A percentile compares a stretch with the other conserved stretches of the same genome.
Evolutionary conservation across 192 early-diverging fungal genomes (phyloP).

Genomic region (Dissophora globulifera): DNA sequence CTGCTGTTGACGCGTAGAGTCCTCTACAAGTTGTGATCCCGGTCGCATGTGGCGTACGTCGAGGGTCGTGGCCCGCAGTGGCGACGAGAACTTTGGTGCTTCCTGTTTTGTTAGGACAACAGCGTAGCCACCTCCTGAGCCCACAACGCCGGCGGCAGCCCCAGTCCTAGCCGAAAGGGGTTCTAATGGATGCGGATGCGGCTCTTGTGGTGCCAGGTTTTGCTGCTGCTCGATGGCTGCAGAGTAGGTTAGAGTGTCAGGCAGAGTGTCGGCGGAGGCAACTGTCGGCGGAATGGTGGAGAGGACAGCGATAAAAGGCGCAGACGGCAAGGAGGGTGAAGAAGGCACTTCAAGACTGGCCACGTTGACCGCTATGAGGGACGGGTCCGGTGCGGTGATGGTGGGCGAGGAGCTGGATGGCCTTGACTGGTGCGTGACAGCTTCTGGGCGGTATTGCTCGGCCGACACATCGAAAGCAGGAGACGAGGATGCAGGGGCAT

Average conservation of each 20-base stretch:
- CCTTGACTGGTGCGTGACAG: not conserved
- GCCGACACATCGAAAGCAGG: constrained; percentile 1
- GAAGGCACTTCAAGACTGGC: too few relatives aligned
- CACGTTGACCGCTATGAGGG: too few relatives aligned
- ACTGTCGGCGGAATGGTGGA: too few relatives aligned
- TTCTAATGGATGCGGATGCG: not conserved
- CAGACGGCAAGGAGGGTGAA: too few relatives aligned
- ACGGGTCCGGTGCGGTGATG: too few relatives aligned
- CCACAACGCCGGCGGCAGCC: not conserved
- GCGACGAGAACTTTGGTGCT: not conserved
- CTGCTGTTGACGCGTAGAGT: constrained; percentile 1
- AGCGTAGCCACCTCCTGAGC: not conserved
- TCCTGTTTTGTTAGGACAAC: not conserved
- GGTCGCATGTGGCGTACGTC: not conserved
- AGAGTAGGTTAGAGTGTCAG: not conserved
- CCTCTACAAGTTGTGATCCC: constrained; percentile 5
- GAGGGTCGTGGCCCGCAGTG: not conserved
- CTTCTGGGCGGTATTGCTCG: not conserved
- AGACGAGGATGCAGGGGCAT: not conserved
- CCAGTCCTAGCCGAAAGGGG: not conserved
- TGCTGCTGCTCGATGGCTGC: too few relatives aligned
- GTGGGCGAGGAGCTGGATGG: not conserved
- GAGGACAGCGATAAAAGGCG: too few relatives aligned
- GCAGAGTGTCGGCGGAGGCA: not conserved
- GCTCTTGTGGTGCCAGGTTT: too few relatives aligned